Evolutionary conservation across 2,329 filamentous ascomycete species (phyloP).

Genomic region (Pseudogymnoascus sp.): DNA sequence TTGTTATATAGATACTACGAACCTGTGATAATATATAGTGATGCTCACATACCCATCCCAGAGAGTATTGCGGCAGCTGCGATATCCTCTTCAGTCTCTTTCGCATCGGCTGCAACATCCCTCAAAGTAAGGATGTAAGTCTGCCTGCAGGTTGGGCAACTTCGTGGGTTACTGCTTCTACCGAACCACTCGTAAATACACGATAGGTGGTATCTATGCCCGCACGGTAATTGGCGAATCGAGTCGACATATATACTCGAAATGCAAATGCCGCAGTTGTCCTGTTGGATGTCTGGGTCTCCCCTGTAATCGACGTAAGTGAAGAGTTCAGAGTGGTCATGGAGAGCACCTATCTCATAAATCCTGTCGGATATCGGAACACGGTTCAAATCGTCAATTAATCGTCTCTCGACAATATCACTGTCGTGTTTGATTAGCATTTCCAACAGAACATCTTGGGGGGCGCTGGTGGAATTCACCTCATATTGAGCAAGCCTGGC

Average conservation of each 20-base stretch:
- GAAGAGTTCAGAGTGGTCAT: neutral
- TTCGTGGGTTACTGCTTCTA: neutral
- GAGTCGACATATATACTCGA: neutral
- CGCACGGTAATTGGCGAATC: neutral
- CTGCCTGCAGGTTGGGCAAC: neutral
- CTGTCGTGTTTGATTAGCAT: constrained; percentile 1
- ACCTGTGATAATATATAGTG: neutral
- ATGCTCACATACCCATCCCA: neutral
- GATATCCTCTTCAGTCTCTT: neutral
- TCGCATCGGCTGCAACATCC: neutral
- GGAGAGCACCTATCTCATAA: neutral
- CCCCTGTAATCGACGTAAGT: neutral
- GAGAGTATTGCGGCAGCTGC: neutral
- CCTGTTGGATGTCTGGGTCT: neutral
- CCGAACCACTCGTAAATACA: neutral
- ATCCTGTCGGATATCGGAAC: neutral
- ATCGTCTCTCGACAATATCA: neutral
- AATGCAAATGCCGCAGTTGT: neutral
- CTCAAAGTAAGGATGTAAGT: neutral
- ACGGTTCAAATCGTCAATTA: neutral
- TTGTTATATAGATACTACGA: neutral
- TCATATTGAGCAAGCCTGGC: neutral
- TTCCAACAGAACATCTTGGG: neutral
- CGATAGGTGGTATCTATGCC: neutral
- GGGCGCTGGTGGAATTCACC: neutral